Conservation (phyloP, 2,329 filamentous ascomycete genomes). For the Penicillium sp. region DNA sequence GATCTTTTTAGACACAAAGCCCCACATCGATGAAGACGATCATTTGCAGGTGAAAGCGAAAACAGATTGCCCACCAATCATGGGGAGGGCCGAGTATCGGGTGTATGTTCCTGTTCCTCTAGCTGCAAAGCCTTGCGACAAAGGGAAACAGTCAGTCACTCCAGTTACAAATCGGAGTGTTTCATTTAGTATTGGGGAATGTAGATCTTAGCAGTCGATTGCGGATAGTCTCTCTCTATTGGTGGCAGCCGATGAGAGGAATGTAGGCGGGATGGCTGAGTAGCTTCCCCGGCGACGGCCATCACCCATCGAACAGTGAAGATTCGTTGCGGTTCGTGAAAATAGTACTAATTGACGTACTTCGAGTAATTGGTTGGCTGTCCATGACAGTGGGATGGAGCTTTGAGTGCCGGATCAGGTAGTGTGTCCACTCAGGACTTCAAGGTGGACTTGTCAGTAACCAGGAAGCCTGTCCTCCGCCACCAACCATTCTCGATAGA, state of each 20-base stretch:
- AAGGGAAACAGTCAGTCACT: not conserved
- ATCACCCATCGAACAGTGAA: conserved; percentile 3
- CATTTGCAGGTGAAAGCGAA: conserved; percentile 4
- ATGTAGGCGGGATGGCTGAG: conserved; percentile 13
- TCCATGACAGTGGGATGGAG: conserved; percentile 3
- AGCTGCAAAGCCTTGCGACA: conserved; percentile 1
- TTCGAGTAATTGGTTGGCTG: not conserved
- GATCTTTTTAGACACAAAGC: not conserved
- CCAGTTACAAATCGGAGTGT: conserved; percentile 13
- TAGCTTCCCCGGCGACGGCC: not conserved
- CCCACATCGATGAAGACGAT: conserved; percentile 5
- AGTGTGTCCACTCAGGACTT: not conserved
- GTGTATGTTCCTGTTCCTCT: not conserved
- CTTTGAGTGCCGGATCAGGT: not conserved
- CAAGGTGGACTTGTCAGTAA: not conserved
- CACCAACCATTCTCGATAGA: not conserved
- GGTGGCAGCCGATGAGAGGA: conserved; percentile 10
- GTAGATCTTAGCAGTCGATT: conserved; percentile 8
- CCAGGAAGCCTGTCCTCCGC: not conserved
- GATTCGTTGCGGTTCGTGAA: not conserved
- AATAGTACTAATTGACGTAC: not conserved
- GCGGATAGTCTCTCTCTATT: conserved; percentile 1
- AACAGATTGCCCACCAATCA: not conserved
- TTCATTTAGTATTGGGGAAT: conserved; percentile 17
- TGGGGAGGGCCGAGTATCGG: not conserved